These are phyloP conservation scores for Erodium trifolium DNA, from an alignment of 441 rosid species.

Conservation along the genomic window DNA sequence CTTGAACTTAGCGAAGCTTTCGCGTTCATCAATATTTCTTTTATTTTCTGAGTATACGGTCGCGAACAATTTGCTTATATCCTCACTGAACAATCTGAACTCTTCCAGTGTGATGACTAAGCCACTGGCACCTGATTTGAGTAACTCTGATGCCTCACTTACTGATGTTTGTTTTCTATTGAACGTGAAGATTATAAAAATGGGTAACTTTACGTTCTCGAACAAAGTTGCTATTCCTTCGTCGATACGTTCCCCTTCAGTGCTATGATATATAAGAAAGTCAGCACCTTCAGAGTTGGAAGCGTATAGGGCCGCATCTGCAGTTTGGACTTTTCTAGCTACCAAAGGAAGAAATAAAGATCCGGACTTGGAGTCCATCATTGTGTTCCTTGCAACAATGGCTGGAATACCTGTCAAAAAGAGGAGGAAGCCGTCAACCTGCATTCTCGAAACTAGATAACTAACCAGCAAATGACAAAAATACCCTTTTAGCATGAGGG, in stretches of 20 bases:
- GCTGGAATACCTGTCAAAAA: constrained; percentile 67
- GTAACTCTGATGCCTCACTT: constrained; percentile 31
- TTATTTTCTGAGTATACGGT: too few species aligned
- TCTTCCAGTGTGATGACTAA: constrained; percentile 65
- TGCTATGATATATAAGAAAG: constrained; percentile 49
- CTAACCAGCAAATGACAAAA: background rate
- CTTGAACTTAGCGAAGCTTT: constrained; percentile 19
- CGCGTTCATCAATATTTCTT: constrained; percentile 20
- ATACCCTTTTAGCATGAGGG: background rate
- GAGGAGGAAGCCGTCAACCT: constrained; percentile 12
- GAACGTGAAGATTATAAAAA: constrained; percentile 33
- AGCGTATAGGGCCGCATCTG: constrained; percentile 53
- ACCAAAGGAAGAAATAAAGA: constrained; percentile 78
- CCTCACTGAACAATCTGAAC: constrained; percentile 47
- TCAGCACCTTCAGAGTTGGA: constrained; percentile 89
- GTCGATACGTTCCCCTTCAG: constrained; percentile 26
- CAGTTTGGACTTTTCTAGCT: constrained; percentile 59
- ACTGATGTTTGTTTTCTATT: constrained; percentile 19
- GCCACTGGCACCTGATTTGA: constrained; percentile 62
- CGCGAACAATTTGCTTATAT: constrained; percentile 39
- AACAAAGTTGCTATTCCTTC: constrained; percentile 30
- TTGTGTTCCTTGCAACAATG: constrained; percentile 78
- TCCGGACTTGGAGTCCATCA: constrained; percentile 59
- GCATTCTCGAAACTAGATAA: background rate
- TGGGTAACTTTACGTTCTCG: constrained; percentile 54